phyloP scores from a whole-genome alignment of 805 yeast species.

The Tetrapisispora pingtungensis region DNA sequence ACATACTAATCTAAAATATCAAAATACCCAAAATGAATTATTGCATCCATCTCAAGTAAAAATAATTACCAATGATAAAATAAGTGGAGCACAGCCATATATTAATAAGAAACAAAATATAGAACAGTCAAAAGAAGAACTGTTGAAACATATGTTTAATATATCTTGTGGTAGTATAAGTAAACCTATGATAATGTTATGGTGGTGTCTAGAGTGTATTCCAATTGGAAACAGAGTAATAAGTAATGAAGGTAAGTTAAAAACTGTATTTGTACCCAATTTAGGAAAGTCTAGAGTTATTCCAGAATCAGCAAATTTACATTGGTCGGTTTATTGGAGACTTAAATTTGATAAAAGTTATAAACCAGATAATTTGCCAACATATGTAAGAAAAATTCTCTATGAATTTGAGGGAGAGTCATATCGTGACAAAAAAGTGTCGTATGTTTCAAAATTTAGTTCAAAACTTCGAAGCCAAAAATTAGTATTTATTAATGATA shows the following conservation, averaged over 20 bases:
- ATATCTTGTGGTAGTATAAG: conserved; percentile 2
- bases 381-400: conserved; percentile 22
- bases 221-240: conserved; percentile 48
- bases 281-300: conserved; percentile 43
- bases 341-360: conserved; percentile 38
- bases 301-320: conserved; percentile 39
- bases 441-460: neutral
- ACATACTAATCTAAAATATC: neutral
- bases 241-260: conserved; percentile 41
- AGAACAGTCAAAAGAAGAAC: conserved; percentile 5
- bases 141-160: conserved; percentile 1
- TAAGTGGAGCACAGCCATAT: neutral
- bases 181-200: conserved; percentile 23
- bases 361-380: conserved; percentile 37
- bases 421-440: neutral
- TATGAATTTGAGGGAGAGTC: conserved; percentile 12
- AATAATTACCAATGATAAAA: too few species aligned
- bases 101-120: conserved; percentile 28
- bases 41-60: too few species aligned
- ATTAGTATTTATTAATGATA: neutral
- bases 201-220: conserved; percentile 58
- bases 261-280: conserved; percentile 42
- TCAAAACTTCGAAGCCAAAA: neutral
- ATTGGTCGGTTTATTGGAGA: conserved; percentile 59
- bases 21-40: neutral